Percentiles rank a stretch among this genome's conserved stretches.
phyloP scores from a whole-genome alignment of 306 rosid species.

The Dalbergia oliveri region DNA sequence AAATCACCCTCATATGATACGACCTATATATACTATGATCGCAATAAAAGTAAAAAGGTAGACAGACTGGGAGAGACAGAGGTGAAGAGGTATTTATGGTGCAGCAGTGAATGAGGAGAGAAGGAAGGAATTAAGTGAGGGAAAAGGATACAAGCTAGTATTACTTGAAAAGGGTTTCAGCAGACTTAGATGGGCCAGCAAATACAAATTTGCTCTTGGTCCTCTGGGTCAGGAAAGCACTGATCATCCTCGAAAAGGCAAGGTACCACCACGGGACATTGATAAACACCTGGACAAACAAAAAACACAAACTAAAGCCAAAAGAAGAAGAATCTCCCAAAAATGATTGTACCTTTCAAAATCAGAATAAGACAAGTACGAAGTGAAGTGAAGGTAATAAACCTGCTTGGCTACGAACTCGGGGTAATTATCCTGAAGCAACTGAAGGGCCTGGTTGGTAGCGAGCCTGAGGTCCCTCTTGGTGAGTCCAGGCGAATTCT shows the following conservation, averaged over 20 bases:
- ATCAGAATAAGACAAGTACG: background rate
- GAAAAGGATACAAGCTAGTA: background rate
- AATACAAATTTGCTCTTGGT: conserved; percentile 93
- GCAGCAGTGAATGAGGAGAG: background rate
- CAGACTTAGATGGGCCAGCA: conserved; percentile 83
- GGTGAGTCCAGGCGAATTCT: conserved; percentile 75
- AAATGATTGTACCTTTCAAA: background rate
- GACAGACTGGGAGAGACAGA: background rate
- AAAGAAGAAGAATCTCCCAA: background rate
- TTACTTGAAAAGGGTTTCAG: conserved; percentile 84
- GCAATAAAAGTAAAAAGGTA: background rate
- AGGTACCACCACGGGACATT: conserved; percentile 97
- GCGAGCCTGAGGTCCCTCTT: conserved; percentile 82
- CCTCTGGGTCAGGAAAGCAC: conserved; percentile 88
- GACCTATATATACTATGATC: no score
- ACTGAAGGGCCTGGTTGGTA: conserved; percentile 78
- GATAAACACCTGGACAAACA: conserved; percentile 70
- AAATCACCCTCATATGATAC: no score
- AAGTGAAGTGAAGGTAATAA: no score
- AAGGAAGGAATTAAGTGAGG: no score
- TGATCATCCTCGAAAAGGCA: conserved; percentile 74
- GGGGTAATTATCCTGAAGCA: conserved; percentile 93
- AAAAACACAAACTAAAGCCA: background rate
- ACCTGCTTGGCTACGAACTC: conserved; percentile 93
- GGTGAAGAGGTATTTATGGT: background rate